These are phyloP conservation scores for Helianthus tuberosus DNA, from an alignment of 129 eudicot genomes.

Conservation along the genomic window DNA sequence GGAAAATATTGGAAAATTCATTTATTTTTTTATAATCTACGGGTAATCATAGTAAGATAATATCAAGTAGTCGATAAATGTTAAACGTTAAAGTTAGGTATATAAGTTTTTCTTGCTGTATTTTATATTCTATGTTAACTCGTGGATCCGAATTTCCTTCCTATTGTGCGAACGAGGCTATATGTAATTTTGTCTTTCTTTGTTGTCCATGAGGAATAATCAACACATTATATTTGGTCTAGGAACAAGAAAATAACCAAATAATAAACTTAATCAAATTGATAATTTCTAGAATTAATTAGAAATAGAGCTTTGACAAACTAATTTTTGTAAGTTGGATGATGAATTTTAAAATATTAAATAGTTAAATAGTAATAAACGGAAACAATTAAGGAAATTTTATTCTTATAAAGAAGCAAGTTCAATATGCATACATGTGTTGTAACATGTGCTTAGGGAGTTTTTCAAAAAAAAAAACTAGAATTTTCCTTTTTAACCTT, in stretches of 20 bases:
- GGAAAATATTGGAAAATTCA: not conserved
- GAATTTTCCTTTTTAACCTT: no score
- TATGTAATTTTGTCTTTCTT: conserved; percentile 5
- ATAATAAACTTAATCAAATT: not conserved
- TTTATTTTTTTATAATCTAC: not conserved
- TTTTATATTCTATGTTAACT: not conserved
- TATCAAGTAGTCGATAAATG: conserved; percentile 1
- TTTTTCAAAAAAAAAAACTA: no score
- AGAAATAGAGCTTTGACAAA: not conserved
- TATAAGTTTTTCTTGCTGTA: conserved; percentile 1
- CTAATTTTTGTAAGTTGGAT: no score
- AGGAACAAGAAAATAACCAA: not conserved
- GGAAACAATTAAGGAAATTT: no score
- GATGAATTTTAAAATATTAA: no score
- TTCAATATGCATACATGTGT: no score
- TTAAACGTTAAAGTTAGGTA: conserved; percentile 15
- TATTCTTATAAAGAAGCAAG: no score
- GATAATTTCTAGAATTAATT: not conserved
- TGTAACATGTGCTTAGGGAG: no score
- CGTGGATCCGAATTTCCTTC: not conserved
- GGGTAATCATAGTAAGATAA: not conserved
- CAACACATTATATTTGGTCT: no score
- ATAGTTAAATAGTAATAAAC: no score
- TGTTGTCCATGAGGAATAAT: not conserved
- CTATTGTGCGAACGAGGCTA: not conserved